Evolutionary conservation across 1,284 basidiomycete genomes (phyloP).

Genomic region (Gymnopus androsaceus): DNA sequence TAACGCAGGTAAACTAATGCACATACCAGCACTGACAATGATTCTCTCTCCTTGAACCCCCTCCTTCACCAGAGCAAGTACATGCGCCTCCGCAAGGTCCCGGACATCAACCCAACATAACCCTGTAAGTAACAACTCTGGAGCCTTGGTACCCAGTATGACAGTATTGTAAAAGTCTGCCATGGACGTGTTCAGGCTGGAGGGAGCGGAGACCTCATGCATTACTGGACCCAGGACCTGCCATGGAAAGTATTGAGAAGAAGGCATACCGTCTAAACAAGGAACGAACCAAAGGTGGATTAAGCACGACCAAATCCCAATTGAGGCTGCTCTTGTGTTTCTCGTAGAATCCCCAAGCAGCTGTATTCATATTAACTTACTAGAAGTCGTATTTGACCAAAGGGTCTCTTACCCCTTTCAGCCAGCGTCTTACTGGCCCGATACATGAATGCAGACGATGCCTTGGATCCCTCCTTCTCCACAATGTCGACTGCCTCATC

Average conservation of each 20-base stretch:
- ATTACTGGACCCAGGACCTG: conserved; percentile 37
- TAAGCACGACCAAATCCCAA: conserved; percentile 47
- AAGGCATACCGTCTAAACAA: background rate
- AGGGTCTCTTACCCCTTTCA: conserved; percentile 50
- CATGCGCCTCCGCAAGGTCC: conserved; percentile 56
- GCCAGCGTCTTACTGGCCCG: conserved; percentile 48
- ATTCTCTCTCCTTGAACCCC: conserved; percentile 56
- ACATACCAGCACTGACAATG: conserved; percentile 36
- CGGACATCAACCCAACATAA: conserved; percentile 59
- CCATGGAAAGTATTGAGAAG: background rate
- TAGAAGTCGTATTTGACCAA: background rate
- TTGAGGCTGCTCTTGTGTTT: conserved; percentile 35
- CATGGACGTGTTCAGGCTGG: conserved; percentile 30
- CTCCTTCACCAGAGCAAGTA: conserved; percentile 45
- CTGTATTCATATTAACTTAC: conserved; percentile 29
- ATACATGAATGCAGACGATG: conserved; percentile 37
- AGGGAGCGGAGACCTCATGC: conserved; percentile 26
- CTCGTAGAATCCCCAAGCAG: conserved; percentile 47
- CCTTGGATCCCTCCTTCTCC: conserved; percentile 42
- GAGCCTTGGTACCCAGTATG: conserved; percentile 18
- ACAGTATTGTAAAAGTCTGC: conserved; percentile 28
- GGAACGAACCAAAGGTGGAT: conserved; percentile 41
- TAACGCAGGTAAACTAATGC: no score
- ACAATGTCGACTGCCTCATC: conserved; percentile 47
- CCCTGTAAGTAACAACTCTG: conserved; percentile 18